Base-by-base conservation (phyloP, 441 rosid species). In the California macrophylla region DNA sequence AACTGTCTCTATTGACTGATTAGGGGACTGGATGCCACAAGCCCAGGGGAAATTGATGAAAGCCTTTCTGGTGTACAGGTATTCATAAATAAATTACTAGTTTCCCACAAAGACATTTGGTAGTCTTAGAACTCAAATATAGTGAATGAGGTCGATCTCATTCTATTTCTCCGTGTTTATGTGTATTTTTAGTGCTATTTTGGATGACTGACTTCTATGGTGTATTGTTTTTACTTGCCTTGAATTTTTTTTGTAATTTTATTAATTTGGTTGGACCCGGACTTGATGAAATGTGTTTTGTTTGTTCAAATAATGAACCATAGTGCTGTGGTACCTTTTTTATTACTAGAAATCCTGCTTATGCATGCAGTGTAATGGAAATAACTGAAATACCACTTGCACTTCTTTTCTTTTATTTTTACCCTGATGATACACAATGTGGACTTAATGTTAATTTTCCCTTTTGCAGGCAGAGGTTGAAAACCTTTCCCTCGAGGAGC, bases 11-110 rank as follows among this genome's bases (percentile, higher is more conserved):
- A 6, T 34, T 34, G 38, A 34, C 4, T 34, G 3, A 42, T 71
- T 68, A 93, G 97, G 90, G 98, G 97, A 56, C 87, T 88, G 36
- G 96, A 91, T 71, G 94, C 88, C 71, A 81, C 96, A 76, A 85
- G 87, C 76, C 92, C 94, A 61, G 96, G 96, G 70, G 95, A 89
- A 72, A 76, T 77, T 64, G 85, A 82, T 32, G 96, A 87, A 56
- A 91, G 67, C 82, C 85, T 85, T 76, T 73, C 86, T 62, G 82
- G 84, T 75, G 82, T 93, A 80, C 97, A 91, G 97, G 97, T 93
- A 84, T 38, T 18, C 52, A 63, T 4, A 28, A 28, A 28, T 4
- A 28, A 28, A 28, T 4, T 28, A 28, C 30, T 28, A 28, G 3
- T 28, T 28, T 28, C 30, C n/a, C n/a, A n/a, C n/a, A n/a, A n/a